Base-by-base conservation (phyloP, 345 rosid genomes). In the Capsella bursapastoris region DNA sequence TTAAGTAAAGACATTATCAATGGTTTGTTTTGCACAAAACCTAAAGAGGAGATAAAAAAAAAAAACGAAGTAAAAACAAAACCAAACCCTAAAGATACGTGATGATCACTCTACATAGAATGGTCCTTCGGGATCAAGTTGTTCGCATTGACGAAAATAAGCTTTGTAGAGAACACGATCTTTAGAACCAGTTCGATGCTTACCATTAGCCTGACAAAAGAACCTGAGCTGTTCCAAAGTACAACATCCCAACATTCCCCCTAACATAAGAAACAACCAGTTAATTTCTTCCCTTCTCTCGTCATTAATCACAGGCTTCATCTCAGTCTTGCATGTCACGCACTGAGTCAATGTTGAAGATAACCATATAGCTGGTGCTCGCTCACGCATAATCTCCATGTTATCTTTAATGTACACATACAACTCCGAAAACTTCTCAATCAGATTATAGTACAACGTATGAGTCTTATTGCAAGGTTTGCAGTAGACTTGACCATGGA, bases 201-300 rank as follows among this genome's bases (percentile, higher is more conserved):
- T 75, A 50, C 56, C 71, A 6, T 83, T 84, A 64, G 82, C 84
- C 64, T 87, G 81, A 77, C 98, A 93, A 57, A 89, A 91, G 81
- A 85, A 91, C 84, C 78, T 91, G 71, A 93, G 79, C 66, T 91
- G 89, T 0, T 84, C 83, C 7, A 87, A 83, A 6, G 87, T 88
- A 66, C 94, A 93, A 52, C 86, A 86, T 0, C 96, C 97, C 40
- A 93, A 66, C 86, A 86, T 70, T 80, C 88, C 83, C 7, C 98
- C 97, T 63, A 91, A 82, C n/a, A 91, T 74, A 84, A 93, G 76
- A 76, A 93, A 93, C 66, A 93, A 60, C 97, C 98, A 93, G 52
- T 91, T 93, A 16, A 91, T 91, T 12, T 57, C 38, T 55, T 84
- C 81, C 78, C 79, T 90, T 57, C 86, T 82, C 31, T 52, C 71